Conservation (phyloP, 768 basidiomycete genomes). For the Termitomyces sp. region DNA sequence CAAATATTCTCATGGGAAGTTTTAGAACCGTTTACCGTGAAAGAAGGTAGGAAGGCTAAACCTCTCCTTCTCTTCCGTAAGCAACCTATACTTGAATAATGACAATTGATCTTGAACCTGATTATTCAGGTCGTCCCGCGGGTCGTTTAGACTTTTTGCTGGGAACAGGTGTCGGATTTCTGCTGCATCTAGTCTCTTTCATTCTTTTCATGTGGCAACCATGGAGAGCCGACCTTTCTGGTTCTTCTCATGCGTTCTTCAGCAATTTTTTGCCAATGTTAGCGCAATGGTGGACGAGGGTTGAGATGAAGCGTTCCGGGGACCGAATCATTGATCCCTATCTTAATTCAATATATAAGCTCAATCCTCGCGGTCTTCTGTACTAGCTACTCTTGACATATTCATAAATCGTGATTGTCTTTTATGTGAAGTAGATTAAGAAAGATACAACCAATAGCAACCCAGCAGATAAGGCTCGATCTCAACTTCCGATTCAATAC, state of each 20-base stretch:
- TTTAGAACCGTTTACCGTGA: neutral
- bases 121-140: neutral
- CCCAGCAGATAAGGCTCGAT: no score
- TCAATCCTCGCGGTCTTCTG: neutral
- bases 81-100: neutral
- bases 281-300: neutral
- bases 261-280: neutral
- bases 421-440: no score
- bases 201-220: neutral
- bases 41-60: neutral
- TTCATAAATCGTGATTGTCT: neutral
- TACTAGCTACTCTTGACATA: neutral
- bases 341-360: neutral
- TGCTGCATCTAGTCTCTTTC: neutral
- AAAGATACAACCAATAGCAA: no score
- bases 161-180: neutral
- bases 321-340: neutral
- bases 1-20: neutral
- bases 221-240: neutral
- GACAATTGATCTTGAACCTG: no score
- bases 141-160: neutral
- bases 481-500: no score
- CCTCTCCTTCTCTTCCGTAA: neutral
- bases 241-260: neutral
- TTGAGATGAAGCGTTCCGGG: neutral